Evolutionary conservation across 352 stramenopile genomes (phyloP), one percentile per base, ranked within the genome.

Genomic region (Pythium myriotylum): DNA sequence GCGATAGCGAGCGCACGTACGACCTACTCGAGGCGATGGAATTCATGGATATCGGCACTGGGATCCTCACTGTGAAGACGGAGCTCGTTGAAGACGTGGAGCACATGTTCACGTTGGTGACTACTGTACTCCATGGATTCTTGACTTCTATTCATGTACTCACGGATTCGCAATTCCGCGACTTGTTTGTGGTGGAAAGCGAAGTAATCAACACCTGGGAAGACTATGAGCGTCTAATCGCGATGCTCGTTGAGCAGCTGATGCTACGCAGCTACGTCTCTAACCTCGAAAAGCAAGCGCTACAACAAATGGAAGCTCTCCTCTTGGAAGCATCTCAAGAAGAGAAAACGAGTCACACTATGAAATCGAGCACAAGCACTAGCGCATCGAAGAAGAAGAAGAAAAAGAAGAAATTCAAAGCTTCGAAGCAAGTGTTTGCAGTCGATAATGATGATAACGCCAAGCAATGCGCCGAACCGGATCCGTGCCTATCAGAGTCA

Each of bases 21-120:
- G 86, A 92, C 62, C 70, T 94, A 49, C 77, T 94, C 29, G 86
- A 94, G 67, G 86, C 83, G 13, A 94, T 94, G 86, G 86, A 94
- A 64, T 94, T 94, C 51, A 92, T 94, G 86, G 83, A 94, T 65
- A 86, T 94, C 49, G 79, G 80, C 55, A 94, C 86, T 40, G 82
- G 82, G 33, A 92, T 94, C 63, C 52, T 94, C 50, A 94, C 86
- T 4, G 81, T 94, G 50, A 94, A 94, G 70, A 92, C 72, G 27
- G 86, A 94, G 62, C 69, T 94, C n/a, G 72, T 88, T 4, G 81
- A 94, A 45, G 73, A 85, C 5, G 75, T 76, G 3, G 67, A 79
- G 43, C 69, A 76, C n/a, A 59, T 94, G 2, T 90, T 92, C 61
- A 68, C 70, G 26, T 63, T 94, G 12, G 79, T 91, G 17, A 73